Conservation (phyloP, 2,329 filamentous ascomycete species). For the Coniochaeta sp. region DNA sequence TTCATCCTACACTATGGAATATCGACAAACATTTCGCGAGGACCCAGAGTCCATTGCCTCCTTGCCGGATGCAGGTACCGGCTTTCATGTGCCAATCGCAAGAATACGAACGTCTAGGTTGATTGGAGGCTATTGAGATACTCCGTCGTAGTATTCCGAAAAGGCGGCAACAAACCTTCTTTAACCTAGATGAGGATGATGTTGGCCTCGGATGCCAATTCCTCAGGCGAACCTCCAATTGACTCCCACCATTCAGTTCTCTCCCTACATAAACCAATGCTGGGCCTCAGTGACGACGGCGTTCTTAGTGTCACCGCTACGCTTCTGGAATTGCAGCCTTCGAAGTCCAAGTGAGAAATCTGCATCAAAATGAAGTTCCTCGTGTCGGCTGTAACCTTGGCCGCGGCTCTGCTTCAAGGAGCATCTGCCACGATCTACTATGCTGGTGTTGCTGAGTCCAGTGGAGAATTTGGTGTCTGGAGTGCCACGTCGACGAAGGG, state of each 20-base stretch:
- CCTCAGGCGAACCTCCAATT: not conserved
- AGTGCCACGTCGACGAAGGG: slow-evolving; percentile 25
- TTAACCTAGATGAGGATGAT: not conserved
- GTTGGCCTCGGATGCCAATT: not conserved
- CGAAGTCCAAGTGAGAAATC: not conserved
- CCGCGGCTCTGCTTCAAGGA: slow-evolving; percentile 12
- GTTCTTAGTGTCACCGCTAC: not conserved
- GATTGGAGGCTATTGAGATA: not conserved
- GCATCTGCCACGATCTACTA: slow-evolving; percentile 37
- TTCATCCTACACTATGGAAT: not conserved
- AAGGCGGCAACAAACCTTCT: not conserved
- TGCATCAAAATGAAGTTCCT: slow-evolving; percentile 16
- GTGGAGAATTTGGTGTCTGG: slow-evolving; percentile 39
- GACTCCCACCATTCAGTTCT: not conserved
- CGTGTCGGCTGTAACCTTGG: slow-evolving; percentile 6
- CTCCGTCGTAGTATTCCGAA: not conserved
- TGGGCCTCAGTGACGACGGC: not conserved
- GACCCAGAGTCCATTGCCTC: not conserved
- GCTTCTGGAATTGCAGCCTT: not conserved
- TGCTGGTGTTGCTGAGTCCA: slow-evolving; percentile 38
- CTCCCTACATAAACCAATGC: not conserved
- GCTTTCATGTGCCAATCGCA: not conserved
- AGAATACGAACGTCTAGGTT: not conserved
- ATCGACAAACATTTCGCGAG: not conserved
- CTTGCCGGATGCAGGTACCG: not conserved